These are phyloP conservation scores for Boletus sp. DNA, from an alignment of 768 basidiomycete genomes.

Conservation along the genomic window DNA sequence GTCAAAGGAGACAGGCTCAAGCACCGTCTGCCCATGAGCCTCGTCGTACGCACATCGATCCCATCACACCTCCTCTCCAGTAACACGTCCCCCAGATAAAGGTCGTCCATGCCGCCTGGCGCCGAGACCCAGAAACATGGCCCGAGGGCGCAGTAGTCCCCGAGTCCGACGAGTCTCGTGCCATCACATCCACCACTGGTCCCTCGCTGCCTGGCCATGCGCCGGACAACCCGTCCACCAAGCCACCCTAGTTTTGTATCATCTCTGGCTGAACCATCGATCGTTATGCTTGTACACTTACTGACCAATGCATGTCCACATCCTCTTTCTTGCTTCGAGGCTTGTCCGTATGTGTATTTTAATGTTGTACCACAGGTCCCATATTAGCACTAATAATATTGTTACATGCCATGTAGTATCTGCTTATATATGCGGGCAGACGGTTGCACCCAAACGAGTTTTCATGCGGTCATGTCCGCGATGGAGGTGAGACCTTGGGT, in stretches of 20 bases:
- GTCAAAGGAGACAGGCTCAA: slow-evolving; percentile 57
- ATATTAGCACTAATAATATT: slow-evolving; percentile 2
- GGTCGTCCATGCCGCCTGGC: slow-evolving; percentile 71
- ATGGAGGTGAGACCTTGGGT: slow-evolving; percentile 74
- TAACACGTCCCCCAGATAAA: slow-evolving; percentile 51
- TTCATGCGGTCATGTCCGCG: slow-evolving; percentile 51
- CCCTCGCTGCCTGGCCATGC: neutral
- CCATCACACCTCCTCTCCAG: neutral
- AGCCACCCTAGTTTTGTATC: slow-evolving; percentile 4
- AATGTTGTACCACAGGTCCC: neutral
- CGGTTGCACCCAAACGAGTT: neutral
- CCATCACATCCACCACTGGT: neutral
- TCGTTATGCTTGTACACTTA: too few relatives aligned
- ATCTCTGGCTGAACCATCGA: too few relatives aligned
- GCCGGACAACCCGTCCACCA: neutral
- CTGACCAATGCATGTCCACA: too few relatives aligned
- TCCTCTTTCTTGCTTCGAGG: too few relatives aligned
- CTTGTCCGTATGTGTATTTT: slow-evolving; percentile 8
- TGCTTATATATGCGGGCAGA: slow-evolving; percentile 33
- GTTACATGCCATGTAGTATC: slow-evolving; percentile 10
- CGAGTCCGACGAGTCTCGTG: slow-evolving; percentile 53
- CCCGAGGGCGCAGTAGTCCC: slow-evolving; percentile 60
- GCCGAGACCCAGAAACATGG: slow-evolving; percentile 72
- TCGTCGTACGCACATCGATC: slow-evolving; percentile 50
- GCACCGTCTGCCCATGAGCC: slow-evolving; percentile 56